Evolutionary conservation across 106 monocot species (phyloP), one percentile per base, ranked within the genome.

Genomic region (Alisma plantagoaquatica): DNA sequence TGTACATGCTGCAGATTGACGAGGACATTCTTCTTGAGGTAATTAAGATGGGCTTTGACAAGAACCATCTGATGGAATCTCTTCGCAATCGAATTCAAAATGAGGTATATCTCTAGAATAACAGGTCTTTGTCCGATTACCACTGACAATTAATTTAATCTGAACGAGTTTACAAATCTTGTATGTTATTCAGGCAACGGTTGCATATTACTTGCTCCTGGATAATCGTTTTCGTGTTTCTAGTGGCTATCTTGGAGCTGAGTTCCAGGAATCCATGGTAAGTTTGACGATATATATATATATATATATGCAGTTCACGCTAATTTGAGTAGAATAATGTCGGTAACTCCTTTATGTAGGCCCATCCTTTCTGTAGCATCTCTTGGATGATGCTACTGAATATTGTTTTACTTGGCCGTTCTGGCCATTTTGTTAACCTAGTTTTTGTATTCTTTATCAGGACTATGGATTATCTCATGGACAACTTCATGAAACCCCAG

Each of bases 201-300:
- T 91, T 66, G 60, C 91, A 20, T 91, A 91, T 64, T 85, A 85
- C 59, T 72, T 91, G 63, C 75, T 91, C 29, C 56, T 85, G 56
- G 91, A 85, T 60, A 77, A 77, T 54, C 65, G 91, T 9, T 69
- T 85, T 30, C 77, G 72, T 46, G 46, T 77, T n/a, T 64, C 75
- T 20, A 81, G 57, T 60, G 85, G 85, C 35, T 91, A 91, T 56
- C 74, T 81, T 49, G 81, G 85, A n/a, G 74, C 66, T 59, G 96
- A 89, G 44, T 91, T 77, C 51, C 71, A 85, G 58, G 84, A 81
- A 71, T 54, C 72, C 29, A 66, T 72, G 91, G 84, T 81, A 38
- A 23, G 26, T 38, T 17, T 24, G 3, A 31, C 41, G 11, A 17
- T 33, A 35, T 2, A 14, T 22, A 21, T 27, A 4, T 9, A 14